Evolutionary conservation across 768 basidiomycete genomes (phyloP), one percentile per base, ranked within the genome.

Genomic region (Russula foetens): DNA sequence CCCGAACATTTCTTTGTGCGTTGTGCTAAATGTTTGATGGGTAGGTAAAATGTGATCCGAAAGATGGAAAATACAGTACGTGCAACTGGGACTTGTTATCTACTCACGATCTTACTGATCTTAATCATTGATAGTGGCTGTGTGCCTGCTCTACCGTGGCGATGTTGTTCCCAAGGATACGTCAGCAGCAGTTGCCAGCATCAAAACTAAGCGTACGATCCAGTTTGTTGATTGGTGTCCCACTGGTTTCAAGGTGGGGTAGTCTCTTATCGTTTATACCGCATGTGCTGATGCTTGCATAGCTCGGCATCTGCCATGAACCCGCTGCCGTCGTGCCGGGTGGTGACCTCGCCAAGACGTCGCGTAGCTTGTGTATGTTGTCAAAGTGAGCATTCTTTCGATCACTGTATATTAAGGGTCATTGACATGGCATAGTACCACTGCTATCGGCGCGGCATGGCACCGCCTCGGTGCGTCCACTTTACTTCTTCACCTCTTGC

Each of bases 211-310:
- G 82, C 85, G 90, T 66, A 97, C 96, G 26, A 97, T 98, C 70
- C 94, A 96, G 70, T 97, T 96, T 72, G 95, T 98, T 63, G 95
- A 97, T 71, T 98, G 95, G 95, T 94, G 92, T 75, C 91, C 91
- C 39, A 98, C 96, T 70, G 96, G 95, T 63, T 96, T 95, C 86
- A 95, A 95, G 77, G 81, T 81, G 44, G 43, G n/a, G 71, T 65
- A 17, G 44, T 15, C 51, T 14, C 53, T 47, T 43, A 7, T 26
- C 17, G 7, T 26, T 52, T 35, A n/a, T 28, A 28, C 29, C 31
- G 39, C 19, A 29, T 57, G 43, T 70, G 69, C 60, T 71, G 69
- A 59, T 69, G 60, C 67, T 67, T 56, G 73, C 73, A 68, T 69
- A 85, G 83, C 86, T 97, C 67, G 96, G 96, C 73, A 90, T 98